Evolutionary conservation across 1,284 basidiomycete species (phyloP).

Genomic region (Cryptococcus deneoformans): DNA sequence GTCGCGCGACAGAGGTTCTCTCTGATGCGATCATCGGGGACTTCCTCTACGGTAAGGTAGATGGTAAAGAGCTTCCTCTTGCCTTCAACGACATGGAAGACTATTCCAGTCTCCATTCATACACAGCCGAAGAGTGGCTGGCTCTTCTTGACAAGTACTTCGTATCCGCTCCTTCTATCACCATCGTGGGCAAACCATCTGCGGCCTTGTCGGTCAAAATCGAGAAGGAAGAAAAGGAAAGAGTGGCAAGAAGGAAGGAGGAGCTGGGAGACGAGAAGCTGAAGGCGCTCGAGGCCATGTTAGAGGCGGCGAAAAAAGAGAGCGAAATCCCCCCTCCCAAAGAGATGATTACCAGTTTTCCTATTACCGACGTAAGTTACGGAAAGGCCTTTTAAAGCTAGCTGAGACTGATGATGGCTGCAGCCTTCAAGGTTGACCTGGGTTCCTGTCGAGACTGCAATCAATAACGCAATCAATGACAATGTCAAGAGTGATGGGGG

Average conservation of each 20-base stretch:
- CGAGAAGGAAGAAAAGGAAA: conserved; percentile 75
- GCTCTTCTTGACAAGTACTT: conserved; percentile 80
- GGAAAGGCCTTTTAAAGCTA: too few relatives aligned
- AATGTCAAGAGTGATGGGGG: conserved; percentile 24
- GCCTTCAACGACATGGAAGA: conserved; percentile 78
- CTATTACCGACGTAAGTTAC: conserved; percentile 65
- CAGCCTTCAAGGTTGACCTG: conserved; percentile 80
- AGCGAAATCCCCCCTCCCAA: conserved; percentile 81
- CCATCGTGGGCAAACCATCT: conserved; percentile 85
- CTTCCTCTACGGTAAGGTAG: conserved; percentile 80
- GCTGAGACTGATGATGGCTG: neutral
- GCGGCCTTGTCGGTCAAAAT: conserved; percentile 77
- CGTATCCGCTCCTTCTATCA: conserved; percentile 65
- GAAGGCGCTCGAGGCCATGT: conserved; percentile 62
- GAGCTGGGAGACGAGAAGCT: conserved; percentile 78
- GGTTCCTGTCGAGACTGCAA: conserved; percentile 79
- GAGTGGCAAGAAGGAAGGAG: conserved; percentile 67
- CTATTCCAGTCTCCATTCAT: conserved; percentile 65
- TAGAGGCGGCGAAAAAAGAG: conserved; percentile 81
- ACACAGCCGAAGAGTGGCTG: conserved; percentile 76
- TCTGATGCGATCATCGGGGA: conserved; percentile 68
- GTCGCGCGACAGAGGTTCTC: conserved; percentile 33
- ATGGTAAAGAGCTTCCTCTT: conserved; percentile 73
- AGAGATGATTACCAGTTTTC: conserved; percentile 77
- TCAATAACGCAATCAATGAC: conserved; percentile 39